These are phyloP conservation scores for Leishmania arabica DNA, from an alignment of 208 protist species.

Conservation along the genomic window DNA sequence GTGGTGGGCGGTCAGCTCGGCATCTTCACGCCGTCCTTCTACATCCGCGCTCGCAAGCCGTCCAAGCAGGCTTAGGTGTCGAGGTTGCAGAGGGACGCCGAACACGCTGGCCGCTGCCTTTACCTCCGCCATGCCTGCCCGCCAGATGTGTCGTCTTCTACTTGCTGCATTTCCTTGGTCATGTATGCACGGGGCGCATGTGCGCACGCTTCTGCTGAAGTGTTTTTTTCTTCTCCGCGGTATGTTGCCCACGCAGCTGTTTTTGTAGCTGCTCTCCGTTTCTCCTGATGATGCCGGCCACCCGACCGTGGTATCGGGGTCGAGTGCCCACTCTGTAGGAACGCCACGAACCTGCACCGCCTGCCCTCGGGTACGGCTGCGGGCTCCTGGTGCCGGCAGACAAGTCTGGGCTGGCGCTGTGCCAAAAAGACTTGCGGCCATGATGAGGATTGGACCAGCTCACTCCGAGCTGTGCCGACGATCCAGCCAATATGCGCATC, in stretches of 20 bases:
- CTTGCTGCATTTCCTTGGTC: not conserved
- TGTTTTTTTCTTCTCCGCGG: not conserved
- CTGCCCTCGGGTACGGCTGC: no score
- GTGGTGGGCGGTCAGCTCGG: constrained; percentile 85
- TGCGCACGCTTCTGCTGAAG: not conserved
- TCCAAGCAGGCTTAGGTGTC: not conserved
- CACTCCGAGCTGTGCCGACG: not conserved
- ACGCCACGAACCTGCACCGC: no score
- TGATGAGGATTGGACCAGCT: not conserved
- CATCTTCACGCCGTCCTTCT: constrained; percentile 95
- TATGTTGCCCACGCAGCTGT: no score
- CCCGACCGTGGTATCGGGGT: not conserved
- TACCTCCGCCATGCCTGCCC: not conserved
- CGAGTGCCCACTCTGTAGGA: no score
- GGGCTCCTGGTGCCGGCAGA: not conserved
- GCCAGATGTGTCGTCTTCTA: not conserved
- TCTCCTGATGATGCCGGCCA: not conserved
- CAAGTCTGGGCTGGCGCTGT: not conserved
- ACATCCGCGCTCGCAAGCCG: constrained; percentile 90
- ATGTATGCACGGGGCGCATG: not conserved
- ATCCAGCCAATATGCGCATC: not conserved
- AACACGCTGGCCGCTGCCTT: not conserved
- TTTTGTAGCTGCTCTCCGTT: not conserved
- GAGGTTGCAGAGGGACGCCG: not conserved
- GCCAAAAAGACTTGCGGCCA: not conserved